Evolutionary conservation across 768 basidiomycete genomes (phyloP).

Genomic region (Trametopsis cervina): DNA sequence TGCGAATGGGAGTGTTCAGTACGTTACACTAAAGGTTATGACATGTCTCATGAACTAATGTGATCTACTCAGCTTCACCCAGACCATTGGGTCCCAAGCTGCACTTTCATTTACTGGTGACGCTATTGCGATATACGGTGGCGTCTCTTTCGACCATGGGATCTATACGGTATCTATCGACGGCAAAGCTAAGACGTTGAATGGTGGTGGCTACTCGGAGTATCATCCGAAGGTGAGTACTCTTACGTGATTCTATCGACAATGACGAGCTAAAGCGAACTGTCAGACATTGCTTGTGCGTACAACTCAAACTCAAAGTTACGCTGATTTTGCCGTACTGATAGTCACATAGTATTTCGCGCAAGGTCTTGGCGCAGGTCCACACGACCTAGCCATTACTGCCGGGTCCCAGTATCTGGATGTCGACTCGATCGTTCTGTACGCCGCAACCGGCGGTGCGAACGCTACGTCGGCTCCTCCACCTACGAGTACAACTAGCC

Average conservation of each 20-base stretch:
- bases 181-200: constrained; percentile 26
- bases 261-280: neutral
- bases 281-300: constrained; percentile 21
- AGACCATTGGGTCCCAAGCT: constrained; percentile 33
- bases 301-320: no score
- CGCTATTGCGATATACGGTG: constrained; percentile 48
- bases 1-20: constrained; percentile 39
- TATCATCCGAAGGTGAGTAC: constrained; percentile 26
- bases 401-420: constrained; percentile 34
- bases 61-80: constrained; percentile 30
- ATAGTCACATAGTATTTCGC: constrained; percentile 32
- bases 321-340: no score
- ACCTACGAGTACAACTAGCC: no score
- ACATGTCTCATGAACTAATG: neutral
- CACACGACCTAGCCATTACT: constrained; percentile 34
- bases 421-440: constrained; percentile 35
- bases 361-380: constrained; percentile 30
- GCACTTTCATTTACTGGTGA: constrained; percentile 41
- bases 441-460: constrained; percentile 10
- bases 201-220: constrained; percentile 28
- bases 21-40: constrained; percentile 12
- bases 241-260: neutral
- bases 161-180: constrained; percentile 41
- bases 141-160: constrained; percentile 44
- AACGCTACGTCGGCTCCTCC: neutral